Conservation (phyloP, 2,329 filamentous ascomycete genomes). For the Talaromyces sp. region DNA sequence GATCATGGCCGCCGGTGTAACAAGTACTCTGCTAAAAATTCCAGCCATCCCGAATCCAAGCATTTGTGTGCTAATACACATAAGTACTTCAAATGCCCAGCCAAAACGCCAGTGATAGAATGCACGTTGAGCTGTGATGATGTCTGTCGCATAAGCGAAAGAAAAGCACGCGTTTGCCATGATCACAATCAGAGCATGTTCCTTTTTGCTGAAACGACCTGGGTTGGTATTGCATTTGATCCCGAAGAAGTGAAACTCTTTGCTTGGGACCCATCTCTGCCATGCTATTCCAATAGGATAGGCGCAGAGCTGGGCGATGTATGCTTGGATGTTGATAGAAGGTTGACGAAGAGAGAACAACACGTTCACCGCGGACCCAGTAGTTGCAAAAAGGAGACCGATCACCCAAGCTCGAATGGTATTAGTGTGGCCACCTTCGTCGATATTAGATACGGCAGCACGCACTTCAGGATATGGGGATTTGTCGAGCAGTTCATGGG, state of each 20-base stretch:
- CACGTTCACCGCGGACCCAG: conserved; percentile 65
- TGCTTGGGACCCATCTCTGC: conserved; percentile 42
- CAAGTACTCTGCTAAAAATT: conserved; percentile 65
- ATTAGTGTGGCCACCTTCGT: conserved; percentile 66
- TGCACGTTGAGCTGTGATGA: conserved; percentile 69
- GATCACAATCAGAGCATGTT: conserved; percentile 49
- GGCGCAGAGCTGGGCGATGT: conserved; percentile 64
- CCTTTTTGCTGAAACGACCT: conserved; percentile 51
- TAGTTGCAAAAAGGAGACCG: conserved; percentile 62
- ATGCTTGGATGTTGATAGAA: conserved; percentile 62
- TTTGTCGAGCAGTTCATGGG: conserved; percentile 65
- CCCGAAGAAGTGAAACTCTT: conserved; percentile 42
- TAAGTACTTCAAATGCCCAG: conserved; percentile 65
- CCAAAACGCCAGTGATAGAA: conserved; percentile 74
- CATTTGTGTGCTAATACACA: conserved; percentile 70
- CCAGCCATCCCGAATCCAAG: conserved; percentile 71
- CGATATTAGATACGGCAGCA: conserved; percentile 66
- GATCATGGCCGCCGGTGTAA: conserved; percentile 66
- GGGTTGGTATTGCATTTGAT: conserved; percentile 45
- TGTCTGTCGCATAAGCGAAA: conserved; percentile 72
- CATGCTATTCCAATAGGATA: conserved; percentile 55
- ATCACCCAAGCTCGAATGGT: conserved; percentile 67
- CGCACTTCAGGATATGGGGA: conserved; percentile 70
- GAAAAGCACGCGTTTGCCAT: conserved; percentile 70
- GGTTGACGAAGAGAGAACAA: conserved; percentile 62